phyloP scores from a whole-genome alignment of 305 asterid genomes.

The Rubia peregrina region DNA sequence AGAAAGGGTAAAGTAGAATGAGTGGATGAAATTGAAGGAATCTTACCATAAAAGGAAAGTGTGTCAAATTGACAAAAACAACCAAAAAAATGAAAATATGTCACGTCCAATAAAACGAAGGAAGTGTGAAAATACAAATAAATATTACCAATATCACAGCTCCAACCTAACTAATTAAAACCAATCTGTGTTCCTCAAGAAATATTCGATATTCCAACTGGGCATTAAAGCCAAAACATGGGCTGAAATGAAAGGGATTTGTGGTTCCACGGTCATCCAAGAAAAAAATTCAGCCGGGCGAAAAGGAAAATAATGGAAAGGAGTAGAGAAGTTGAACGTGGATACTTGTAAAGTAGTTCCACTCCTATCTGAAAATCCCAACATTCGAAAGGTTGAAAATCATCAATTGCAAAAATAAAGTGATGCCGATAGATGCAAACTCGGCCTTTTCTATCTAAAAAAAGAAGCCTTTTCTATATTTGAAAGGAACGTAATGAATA shows the following conservation, averaged over 20 bases:
- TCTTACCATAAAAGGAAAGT: too few relatives aligned
- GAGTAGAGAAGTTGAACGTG: background rate
- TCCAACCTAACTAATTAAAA: too few relatives aligned
- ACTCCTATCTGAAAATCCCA: background rate
- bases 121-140: too few relatives aligned
- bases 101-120: too few relatives aligned
- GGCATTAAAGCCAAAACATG: background rate
- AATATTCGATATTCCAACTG: background rate
- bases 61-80: too few relatives aligned
- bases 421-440: background rate
- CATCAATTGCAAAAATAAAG: background rate
- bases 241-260: background rate
- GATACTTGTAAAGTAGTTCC: background rate
- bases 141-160: too few relatives aligned
- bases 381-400: constrained; percentile 1
- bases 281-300: background rate
- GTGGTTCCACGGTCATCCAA: background rate
- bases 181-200: background rate
- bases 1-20: too few relatives aligned
- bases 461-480: too few relatives aligned
- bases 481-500: background rate
- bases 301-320: background rate
- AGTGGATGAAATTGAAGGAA: too few relatives aligned
- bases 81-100: too few relatives aligned
- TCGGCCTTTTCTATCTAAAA: too few relatives aligned